Conservation (phyloP, 768 basidiomycete species). For the Pleurotus cornucopiae region DNA sequence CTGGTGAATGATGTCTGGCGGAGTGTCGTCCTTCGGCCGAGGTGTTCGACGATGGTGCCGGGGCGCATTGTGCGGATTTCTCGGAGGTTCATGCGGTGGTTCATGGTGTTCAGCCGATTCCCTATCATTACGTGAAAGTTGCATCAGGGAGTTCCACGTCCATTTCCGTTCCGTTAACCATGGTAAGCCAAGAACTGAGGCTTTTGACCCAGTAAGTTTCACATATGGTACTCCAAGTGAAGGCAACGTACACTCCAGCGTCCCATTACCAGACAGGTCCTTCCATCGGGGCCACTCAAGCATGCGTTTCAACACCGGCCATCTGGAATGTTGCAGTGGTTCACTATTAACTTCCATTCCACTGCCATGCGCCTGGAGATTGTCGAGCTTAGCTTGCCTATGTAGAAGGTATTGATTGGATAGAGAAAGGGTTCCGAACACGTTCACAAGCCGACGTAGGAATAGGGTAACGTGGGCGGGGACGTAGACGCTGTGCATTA, state of each 20-base stretch:
- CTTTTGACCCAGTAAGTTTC: background rate
- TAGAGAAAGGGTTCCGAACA: slow-evolving; percentile 65
- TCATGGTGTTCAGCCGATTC: slow-evolving; percentile 10
- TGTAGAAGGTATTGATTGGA: slow-evolving; percentile 57
- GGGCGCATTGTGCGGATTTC: slow-evolving; percentile 8
- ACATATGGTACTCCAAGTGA: background rate
- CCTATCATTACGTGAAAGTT: slow-evolving; percentile 1
- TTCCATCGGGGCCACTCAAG: slow-evolving; percentile 1
- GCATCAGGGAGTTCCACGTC: slow-evolving; percentile 9
- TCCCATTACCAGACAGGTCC: background rate
- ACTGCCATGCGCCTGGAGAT: background rate
- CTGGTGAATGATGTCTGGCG: slow-evolving; percentile 54
- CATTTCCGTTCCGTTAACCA: slow-evolving; percentile 6
- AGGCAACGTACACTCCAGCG: background rate
- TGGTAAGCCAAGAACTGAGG: slow-evolving; percentile 1
- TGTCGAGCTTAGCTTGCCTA: slow-evolving; percentile 14
- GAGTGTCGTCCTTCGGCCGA: slow-evolving; percentile 16
- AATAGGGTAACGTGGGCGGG: slow-evolving; percentile 58
- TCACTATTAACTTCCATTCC: background rate
- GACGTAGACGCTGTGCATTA: slow-evolving; percentile 43
- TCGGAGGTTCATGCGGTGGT: background rate
- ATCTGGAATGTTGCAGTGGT: background rate
- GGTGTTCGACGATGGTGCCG: slow-evolving; percentile 14
- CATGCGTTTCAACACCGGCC: slow-evolving; percentile 1
- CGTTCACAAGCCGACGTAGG: slow-evolving; percentile 63